phyloP scores from a whole-genome alignment of 2,329 filamentous ascomycete genomes.

The Cladosporium sp. region DNA sequence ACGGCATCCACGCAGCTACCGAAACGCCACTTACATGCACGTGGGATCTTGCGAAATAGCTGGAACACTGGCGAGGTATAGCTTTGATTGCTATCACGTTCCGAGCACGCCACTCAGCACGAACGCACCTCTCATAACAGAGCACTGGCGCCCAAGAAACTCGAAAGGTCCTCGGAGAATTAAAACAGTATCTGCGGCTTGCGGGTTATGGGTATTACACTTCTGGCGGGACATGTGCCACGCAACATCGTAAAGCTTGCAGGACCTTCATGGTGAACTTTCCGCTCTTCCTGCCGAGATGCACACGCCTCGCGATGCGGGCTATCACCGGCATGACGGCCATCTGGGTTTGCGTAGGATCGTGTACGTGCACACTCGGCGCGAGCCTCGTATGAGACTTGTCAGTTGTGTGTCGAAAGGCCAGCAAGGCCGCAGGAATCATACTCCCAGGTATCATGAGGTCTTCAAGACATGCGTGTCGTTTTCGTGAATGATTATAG shows the following conservation, averaged over 20 bases:
- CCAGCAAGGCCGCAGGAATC: too few relatives aligned
- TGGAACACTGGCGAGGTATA: background rate
- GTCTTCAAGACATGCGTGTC: too few relatives aligned
- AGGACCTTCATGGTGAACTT: background rate
- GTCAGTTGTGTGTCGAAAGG: too few relatives aligned
- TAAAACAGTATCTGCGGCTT: background rate
- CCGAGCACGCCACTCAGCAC: background rate
- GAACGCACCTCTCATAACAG: too few relatives aligned
- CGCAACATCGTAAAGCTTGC: background rate
- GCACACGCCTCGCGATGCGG: background rate
- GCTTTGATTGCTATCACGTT: conserved; percentile 2
- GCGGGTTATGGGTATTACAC: background rate
- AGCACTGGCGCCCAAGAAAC: too few relatives aligned
- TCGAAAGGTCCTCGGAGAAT: too few relatives aligned
- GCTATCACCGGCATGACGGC: background rate
- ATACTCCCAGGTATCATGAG: too few relatives aligned
- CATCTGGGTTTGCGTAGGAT: too few relatives aligned
- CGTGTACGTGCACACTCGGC: too few relatives aligned
- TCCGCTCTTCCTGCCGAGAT: background rate
- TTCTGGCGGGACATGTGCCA: background rate
- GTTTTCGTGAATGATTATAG: background rate
- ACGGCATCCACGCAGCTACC: background rate
- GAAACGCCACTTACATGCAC: background rate
- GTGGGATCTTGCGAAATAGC: background rate
- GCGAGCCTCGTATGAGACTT: too few relatives aligned